phyloP scores from a whole-genome alignment of 805 yeast species.

The Nakazawaea siamensis region DNA sequence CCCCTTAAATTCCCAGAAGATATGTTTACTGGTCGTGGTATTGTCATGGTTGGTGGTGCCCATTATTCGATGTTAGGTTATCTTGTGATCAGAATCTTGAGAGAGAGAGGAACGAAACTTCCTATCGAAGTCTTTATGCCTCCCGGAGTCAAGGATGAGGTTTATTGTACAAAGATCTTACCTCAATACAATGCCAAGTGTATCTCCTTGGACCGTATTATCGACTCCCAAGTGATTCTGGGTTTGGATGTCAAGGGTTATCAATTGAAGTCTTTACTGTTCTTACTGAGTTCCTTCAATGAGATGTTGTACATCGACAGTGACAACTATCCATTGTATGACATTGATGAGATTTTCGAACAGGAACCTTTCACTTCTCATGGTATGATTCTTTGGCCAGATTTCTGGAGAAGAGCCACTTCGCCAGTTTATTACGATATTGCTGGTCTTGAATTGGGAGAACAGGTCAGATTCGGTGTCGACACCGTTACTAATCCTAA shows the following conservation, averaged over 20 bases:
- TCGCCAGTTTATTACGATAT: conserved; percentile 66
- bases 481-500: conserved; percentile 7
- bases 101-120: conserved; percentile 34
- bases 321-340: conserved; percentile 34
- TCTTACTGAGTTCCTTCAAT: conserved; percentile 37
- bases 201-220: conserved; percentile 26
- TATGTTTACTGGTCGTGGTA: conserved; percentile 32
- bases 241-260: conserved; percentile 23
- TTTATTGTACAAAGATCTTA: conserved; percentile 30
- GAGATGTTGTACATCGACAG: conserved; percentile 37
- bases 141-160: conserved; percentile 28
- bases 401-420: conserved; percentile 81
- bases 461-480: conserved; percentile 11
- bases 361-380: conserved; percentile 33
- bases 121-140: conserved; percentile 43
- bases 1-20: conserved; percentile 18
- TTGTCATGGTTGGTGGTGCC: conserved; percentile 48
- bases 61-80: conserved; percentile 42
- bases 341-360: conserved; percentile 35
- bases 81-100: conserved; percentile 36
- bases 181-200: conserved; percentile 41
- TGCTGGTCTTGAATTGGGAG: conserved; percentile 45
- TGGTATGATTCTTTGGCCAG: conserved; percentile 68
- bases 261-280: conserved; percentile 33
- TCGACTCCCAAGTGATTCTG: conserved; percentile 19